A percentile compares a stretch with the other conserved stretches of the same genome.
Evolutionary conservation across 179 eudicot species (phyloP).

Genomic region (Beta corolliflora): DNA sequence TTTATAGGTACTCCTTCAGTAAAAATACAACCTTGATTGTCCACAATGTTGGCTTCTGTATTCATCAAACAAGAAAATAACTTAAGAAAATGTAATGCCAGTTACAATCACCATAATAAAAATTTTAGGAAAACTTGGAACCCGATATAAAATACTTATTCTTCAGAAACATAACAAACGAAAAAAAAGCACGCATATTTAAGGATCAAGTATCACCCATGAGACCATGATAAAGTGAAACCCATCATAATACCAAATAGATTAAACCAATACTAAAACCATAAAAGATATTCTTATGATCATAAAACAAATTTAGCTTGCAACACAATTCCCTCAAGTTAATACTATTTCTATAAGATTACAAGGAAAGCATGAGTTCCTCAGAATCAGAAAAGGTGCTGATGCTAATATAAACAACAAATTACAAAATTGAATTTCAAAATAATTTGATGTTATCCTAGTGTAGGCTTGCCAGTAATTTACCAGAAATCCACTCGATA

Average conservation of each 20-base stretch:
- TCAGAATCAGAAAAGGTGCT: neutral
- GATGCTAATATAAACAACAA: too few relatives aligned
- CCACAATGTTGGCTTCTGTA: constrained; percentile 26
- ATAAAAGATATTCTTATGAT: neutral
- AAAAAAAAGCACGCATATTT: neutral
- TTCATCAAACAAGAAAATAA: constrained; percentile 20
- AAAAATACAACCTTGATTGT: constrained; percentile 21
- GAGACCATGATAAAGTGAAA: neutral
- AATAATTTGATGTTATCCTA: neutral
- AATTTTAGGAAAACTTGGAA: neutral
- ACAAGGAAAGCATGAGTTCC: neutral
- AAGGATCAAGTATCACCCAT: neutral
- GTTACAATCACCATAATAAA: neutral
- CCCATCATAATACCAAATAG: too few relatives aligned
- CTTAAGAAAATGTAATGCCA: neutral
- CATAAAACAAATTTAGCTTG: neutral
- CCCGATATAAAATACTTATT: neutral
- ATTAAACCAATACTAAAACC: neutral
- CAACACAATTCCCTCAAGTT: neutral
- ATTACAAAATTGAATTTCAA: neutral
- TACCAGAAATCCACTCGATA: neutral
- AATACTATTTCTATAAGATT: neutral
- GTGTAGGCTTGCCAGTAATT: neutral
- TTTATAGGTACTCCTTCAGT: constrained; percentile 30
- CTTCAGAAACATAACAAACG: neutral